Base-by-base conservation (phyloP, 2,329 filamentous ascomycete genomes). In the Zasmidium citrigriseum region DNA sequence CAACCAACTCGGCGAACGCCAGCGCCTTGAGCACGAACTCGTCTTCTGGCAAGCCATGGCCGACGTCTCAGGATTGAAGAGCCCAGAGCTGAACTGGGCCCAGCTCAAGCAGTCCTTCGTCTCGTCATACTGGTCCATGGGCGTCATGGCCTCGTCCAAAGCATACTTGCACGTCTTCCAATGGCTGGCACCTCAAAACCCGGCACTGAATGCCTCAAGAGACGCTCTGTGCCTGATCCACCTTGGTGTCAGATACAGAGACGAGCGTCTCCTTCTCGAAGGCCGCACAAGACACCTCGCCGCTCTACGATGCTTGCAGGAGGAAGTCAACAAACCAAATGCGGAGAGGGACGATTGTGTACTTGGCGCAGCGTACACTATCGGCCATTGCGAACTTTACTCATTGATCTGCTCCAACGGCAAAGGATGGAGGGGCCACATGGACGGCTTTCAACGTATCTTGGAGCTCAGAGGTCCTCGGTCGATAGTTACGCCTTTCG, bases 41-140 rank as follows among this genome's bases (percentile, higher is more conserved):
- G 4, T 53, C 23, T 53, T 53, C 23, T 53, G 34, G 51, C 51
- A 53, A 53, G 14, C 38, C 22, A 53, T 53, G 34, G 51, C 51
- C 51, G 51, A 53, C 5, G 44, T 53, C 14, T 23, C 51, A 5
- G 34, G 51, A 9, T 38, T 53, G 1, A 25, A 53, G 20, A 44
- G 18, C 10, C 27, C 38, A 4, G 20, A 53, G 14, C 38, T 53
- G 14, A 22, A 53, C 16, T 53, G 34, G 51, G 16, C 20, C 5
- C 51, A 53, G 23, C 38, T 53, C 12, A 53, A 53, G 20, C 51
- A 53, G 22, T 23, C 14, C 21, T 53, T 53, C 38, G 51, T 44
- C 12, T 46, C 51, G 18, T 53, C 34, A 20, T 53, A 53, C 38
- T 53, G 34, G 34, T 53, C 34, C 22, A 41, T 25, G 22, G 38